A percentile compares a stretch with the other conserved stretches of the same genome.
phyloP scores from a whole-genome alignment of 495 filamentous ascomycete genomes.

The Aspergillus wentii region DNA sequence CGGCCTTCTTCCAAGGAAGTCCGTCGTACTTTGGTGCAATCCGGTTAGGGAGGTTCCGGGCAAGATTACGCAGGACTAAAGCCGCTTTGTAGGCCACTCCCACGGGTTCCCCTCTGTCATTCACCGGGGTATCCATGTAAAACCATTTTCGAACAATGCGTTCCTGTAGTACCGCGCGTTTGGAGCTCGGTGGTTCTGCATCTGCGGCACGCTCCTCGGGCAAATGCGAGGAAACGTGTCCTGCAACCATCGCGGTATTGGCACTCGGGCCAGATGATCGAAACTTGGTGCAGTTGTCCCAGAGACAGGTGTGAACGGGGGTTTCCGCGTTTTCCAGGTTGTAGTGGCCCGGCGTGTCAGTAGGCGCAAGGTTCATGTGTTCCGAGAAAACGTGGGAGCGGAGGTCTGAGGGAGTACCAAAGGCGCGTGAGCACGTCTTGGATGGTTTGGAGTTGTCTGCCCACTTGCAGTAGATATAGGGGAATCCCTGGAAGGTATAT shows the following conservation, averaged over 20 bases:
- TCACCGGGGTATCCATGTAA: conserved; percentile 64
- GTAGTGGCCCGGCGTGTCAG: conserved; percentile 44
- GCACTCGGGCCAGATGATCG: conserved; percentile 32
- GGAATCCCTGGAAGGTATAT: conserved; percentile 59
- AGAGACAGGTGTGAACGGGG: conserved; percentile 31
- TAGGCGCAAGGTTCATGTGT: conserved; percentile 57
- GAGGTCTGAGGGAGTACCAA: conserved; percentile 56
- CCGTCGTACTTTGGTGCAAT: conserved; percentile 25
- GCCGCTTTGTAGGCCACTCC: conserved; percentile 82
- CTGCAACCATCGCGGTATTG: conserved; percentile 39
- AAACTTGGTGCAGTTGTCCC: conserved; percentile 38
- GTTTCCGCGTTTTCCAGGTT: conserved; percentile 39
- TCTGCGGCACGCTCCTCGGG: conserved; percentile 46
- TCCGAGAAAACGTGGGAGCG: conserved; percentile 66
- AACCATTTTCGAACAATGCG: conserved; percentile 39
- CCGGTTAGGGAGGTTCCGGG: conserved; percentile 58
- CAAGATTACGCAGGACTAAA: conserved; percentile 85
- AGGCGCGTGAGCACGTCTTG: conserved; percentile 56
- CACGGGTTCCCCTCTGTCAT: conserved; percentile 74
- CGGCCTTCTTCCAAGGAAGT: conserved; percentile 38
- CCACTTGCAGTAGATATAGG: conserved; percentile 56
- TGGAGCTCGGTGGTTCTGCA: conserved; percentile 37
- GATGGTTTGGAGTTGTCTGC: conserved; percentile 34
- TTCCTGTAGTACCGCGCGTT: conserved; percentile 36
- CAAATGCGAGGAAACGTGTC: conserved; percentile 48